phyloP scores from a whole-genome alignment of 345 rosid species.

The Theobroma cacao region DNA sequence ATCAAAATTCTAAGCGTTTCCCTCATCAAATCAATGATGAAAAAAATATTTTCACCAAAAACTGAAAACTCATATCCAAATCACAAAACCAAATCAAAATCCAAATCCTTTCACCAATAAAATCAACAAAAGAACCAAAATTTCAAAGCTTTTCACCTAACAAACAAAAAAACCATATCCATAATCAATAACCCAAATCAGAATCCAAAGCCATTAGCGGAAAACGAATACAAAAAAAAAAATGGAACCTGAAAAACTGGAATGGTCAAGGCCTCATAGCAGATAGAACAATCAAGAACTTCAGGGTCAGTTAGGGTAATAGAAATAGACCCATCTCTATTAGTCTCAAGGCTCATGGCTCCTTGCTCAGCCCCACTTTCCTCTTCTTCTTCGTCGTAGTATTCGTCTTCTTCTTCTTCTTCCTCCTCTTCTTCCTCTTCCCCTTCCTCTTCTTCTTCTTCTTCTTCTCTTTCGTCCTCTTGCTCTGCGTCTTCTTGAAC shows the following conservation, averaged over 20 bases:
- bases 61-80: not conserved
- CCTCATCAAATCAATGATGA: not conserved
- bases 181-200: no score
- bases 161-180: not conserved
- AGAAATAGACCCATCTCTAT: conserved; percentile 23
- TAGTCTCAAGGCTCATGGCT: not conserved
- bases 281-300: conserved; percentile 52
- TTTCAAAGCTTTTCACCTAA: not conserved
- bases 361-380: conserved; percentile 9
- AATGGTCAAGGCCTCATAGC: conserved; percentile 41
- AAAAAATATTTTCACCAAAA: not conserved
- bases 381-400: conserved; percentile 3
- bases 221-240: not conserved
- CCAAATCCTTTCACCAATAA: not conserved
- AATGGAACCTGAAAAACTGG: conserved; percentile 65
- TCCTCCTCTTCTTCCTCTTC: conserved; percentile 1
- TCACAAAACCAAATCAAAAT: no score
- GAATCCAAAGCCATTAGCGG: not conserved
- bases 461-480: conserved; percentile 1
- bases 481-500: not conserved
- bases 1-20: not conserved
- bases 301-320: conserved; percentile 48
- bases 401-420: not conserved
- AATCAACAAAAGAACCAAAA: not conserved
- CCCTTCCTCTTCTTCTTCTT: not conserved